Conservation (phyloP, 1,284 basidiomycete genomes). For the Porodaedalea pini region DNA sequence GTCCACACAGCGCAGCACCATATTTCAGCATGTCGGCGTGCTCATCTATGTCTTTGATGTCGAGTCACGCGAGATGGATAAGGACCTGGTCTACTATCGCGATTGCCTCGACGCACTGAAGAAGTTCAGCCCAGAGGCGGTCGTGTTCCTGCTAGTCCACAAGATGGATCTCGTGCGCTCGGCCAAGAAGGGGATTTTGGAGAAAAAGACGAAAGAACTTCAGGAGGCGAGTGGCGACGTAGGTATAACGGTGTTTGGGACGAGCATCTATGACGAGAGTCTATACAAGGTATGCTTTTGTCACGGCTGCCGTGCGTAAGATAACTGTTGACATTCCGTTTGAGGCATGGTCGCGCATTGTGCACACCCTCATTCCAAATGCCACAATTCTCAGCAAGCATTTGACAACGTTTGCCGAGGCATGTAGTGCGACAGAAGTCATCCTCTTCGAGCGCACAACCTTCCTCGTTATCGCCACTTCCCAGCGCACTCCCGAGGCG, state of each 20-base stretch:
- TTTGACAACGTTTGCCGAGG: conserved; percentile 78
- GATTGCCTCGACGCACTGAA: conserved; percentile 80
- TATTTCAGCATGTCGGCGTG: conserved; percentile 94
- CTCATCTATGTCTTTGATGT: conserved; percentile 99
- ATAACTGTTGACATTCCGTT: conserved; percentile 4
- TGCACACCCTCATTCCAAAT: conserved; percentile 95
- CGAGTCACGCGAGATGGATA: conserved; percentile 66
- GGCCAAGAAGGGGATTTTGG: conserved; percentile 54
- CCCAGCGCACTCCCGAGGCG: conserved; percentile 34
- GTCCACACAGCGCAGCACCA: conserved; percentile 82
- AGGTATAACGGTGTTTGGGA: conserved; percentile 76
- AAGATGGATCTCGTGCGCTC: conserved; percentile 91
- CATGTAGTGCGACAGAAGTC: conserved; percentile 88
- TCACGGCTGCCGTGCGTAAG: background rate
- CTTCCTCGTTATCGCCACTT: conserved; percentile 92
- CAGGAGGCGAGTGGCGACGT: conserved; percentile 59
- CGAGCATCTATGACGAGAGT: conserved; percentile 97
- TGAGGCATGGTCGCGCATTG: conserved; percentile 97
- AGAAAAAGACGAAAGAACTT: conserved; percentile 67
- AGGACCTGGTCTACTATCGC: conserved; percentile 84
- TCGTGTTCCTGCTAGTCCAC: conserved; percentile 89
- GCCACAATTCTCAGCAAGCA: conserved; percentile 85
- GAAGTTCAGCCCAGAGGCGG: conserved; percentile 75
- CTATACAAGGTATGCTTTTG: conserved; percentile 76
- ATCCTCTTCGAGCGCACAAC: conserved; percentile 96